Evolutionary conservation across 1,284 basidiomycete species (phyloP), one percentile per base, ranked within the genome.

Genomic region (Malassezia equina): DNA sequence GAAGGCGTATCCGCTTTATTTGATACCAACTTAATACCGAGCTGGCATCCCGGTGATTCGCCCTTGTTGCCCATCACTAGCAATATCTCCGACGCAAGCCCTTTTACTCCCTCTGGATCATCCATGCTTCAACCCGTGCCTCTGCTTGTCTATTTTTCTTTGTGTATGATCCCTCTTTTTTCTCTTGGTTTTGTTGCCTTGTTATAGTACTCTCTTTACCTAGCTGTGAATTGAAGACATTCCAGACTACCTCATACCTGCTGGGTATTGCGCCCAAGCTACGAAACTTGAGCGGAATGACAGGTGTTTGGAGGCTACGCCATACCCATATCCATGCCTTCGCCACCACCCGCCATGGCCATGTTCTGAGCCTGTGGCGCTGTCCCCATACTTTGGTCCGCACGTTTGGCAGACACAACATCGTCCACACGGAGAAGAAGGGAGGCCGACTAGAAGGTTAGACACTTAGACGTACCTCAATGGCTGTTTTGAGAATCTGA

Each of bases 401-500:
- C 43, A n/a, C 55, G 49, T 43, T 57, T 69, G n/a, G 89, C 90
- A 65, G 86, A 86, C 11, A 93, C 89, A 51, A 94, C 88, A 71
- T 96, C 90, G 73, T 96, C 93, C 2, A 96, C 90, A 32, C 91
- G 84, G 13, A 96, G 81, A 11, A 95, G 78, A 77, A 96, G 84
- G 13, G 89, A 87, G 0, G 93, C 86, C 36, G 86, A 87, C 84
- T 96, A 90, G 64, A 96, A 86, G 15, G 91, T 90, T 8, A 91
- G 96, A 81, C 96, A 95, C 95, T 79, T n/a, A 85, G 95, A 91
- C 90, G 29, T 46, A 46, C 44, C 27, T 96, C 90, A 64, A 96
- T 86, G 15, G 93, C 91, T 9, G 93, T 98, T 82, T 98, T 96
- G 71, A 95, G 79, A 17, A 86, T 96, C 80, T 96, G 93, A 47